Conservation (phyloP, 768 basidiomycete species). For the Rhodotorula paludigena region DNA sequence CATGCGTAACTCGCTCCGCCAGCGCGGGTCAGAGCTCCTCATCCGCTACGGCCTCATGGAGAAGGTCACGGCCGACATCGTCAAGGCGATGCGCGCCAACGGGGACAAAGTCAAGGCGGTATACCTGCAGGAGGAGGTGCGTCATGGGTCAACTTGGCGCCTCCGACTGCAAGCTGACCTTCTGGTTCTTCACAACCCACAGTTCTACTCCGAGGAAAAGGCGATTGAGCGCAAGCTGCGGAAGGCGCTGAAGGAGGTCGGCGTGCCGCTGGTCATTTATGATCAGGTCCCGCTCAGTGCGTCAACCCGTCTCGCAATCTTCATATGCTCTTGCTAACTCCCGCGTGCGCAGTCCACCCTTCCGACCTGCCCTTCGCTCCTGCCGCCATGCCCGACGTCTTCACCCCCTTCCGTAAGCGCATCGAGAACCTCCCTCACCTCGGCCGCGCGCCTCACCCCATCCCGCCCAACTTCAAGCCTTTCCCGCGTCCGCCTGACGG, state of each 20-base stretch:
- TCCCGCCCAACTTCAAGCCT: conserved; percentile 43
- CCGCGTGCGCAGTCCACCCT: conserved; percentile 39
- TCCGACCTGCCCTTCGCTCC: conserved; percentile 46
- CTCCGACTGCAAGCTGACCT: not conserved
- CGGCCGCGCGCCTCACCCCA: conserved; percentile 45
- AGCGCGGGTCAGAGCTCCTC: conserved; percentile 43
- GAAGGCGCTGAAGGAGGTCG: not conserved
- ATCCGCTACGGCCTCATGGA: conserved; percentile 50
- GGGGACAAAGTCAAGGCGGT: conserved; percentile 46
- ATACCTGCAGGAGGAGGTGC: conserved; percentile 47
- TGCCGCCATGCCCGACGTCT: conserved; percentile 48
- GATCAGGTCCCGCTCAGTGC: conserved; percentile 37
- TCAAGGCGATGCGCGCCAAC: conserved; percentile 42
- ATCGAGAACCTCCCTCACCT: conserved; percentile 49
- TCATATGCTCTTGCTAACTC: conserved; percentile 22
- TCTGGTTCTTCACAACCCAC: too few relatives aligned
- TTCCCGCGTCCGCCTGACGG: conserved; percentile 35
- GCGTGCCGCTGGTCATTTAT: conserved; percentile 25
- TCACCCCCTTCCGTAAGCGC: conserved; percentile 50
- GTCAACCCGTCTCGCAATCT: conserved; percentile 35
- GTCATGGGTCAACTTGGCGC: conserved; percentile 18
- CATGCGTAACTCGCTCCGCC: conserved; percentile 20
- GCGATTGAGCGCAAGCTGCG: conserved; percentile 32
- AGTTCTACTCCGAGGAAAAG: conserved; percentile 39
- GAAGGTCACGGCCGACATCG: conserved; percentile 44